Evolutionary conservation across 1,139 yeast genomes (phyloP).

Genomic region (Diutina mesorugosa): DNA sequence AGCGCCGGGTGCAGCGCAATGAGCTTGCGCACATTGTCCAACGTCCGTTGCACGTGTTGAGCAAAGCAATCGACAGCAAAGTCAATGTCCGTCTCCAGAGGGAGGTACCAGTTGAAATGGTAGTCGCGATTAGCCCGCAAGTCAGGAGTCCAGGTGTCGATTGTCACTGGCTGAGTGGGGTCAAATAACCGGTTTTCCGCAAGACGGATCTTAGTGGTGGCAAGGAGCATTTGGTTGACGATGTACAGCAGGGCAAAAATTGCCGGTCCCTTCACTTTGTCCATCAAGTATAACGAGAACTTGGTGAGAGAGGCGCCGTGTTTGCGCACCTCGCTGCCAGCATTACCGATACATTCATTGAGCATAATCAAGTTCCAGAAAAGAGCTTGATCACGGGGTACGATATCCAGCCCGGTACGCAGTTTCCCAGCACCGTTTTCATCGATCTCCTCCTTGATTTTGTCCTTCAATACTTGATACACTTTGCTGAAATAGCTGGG

Average conservation of each 20-base stretch:
- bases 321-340: slow-evolving; percentile 32
- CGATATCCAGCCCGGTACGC: slow-evolving; percentile 54
- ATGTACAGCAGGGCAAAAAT: slow-evolving; percentile 35
- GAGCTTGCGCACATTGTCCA: slow-evolving; percentile 27
- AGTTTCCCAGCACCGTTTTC: slow-evolving; percentile 78
- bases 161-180: neutral
- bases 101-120: slow-evolving; percentile 63
- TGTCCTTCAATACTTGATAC: slow-evolving; percentile 32
- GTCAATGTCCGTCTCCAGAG: slow-evolving; percentile 40
- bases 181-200: slow-evolving; percentile 39
- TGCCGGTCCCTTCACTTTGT: slow-evolving; percentile 55
- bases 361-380: slow-evolving; percentile 63
- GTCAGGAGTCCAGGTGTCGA: neutral
- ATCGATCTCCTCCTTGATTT: slow-evolving; percentile 56
- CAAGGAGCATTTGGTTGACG: slow-evolving; percentile 53
- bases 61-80: slow-evolving; percentile 54
- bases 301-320: slow-evolving; percentile 34
- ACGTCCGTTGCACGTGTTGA: slow-evolving; percentile 30
- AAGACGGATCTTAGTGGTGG: slow-evolving; percentile 49
- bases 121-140: neutral
- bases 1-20: slow-evolving; percentile 11
- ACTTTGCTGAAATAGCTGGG: slow-evolving; percentile 35
- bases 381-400: slow-evolving; percentile 67
- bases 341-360: slow-evolving; percentile 61
- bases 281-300: slow-evolving; percentile 39